Conservation (phyloP, 768 basidiomycete species). For the Suillus clintonianus region DNA sequence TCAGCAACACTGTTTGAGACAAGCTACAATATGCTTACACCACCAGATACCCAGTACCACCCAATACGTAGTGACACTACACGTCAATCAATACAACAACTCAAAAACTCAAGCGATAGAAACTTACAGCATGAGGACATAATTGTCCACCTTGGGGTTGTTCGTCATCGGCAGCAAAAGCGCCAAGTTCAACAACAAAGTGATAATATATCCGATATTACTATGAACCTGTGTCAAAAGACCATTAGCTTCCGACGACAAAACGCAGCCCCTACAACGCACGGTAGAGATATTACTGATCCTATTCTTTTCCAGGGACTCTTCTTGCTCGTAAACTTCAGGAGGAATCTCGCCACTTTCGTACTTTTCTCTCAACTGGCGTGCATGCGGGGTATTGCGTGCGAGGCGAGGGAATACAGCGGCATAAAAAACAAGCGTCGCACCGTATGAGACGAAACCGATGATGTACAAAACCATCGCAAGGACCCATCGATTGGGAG, state of each 20-base stretch:
- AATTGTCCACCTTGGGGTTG: constrained; percentile 72
- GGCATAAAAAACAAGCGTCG: constrained; percentile 79
- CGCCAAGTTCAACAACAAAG: constrained; percentile 65
- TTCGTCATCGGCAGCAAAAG: constrained; percentile 59
- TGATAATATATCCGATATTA: constrained; percentile 73
- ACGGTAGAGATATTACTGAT: constrained; percentile 87
- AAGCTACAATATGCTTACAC: constrained; percentile 51
- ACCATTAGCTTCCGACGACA: not conserved
- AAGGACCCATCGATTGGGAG: constrained; percentile 66
- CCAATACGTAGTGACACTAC: constrained; percentile 73
- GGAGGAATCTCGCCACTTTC: constrained; percentile 58
- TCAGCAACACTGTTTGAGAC: not conserved
- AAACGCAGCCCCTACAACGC: constrained; percentile 14
- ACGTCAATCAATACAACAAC: not conserved
- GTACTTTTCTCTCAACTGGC: constrained; percentile 53
- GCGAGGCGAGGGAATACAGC: constrained; percentile 81
- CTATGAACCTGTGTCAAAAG: constrained; percentile 57
- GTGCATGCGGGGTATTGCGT: constrained; percentile 69
- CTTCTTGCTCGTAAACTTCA: constrained; percentile 71
- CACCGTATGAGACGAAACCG: constrained; percentile 78
- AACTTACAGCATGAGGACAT: constrained; percentile 66
- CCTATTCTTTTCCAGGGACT: constrained; percentile 80
- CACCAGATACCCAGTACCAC: constrained; percentile 84
- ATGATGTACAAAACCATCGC: constrained; percentile 82
- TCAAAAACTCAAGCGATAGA: too few relatives aligned